Evolutionary conservation across 306 rosid species (phyloP), one percentile per base, ranked within the genome.

Genomic region (Pyrus communis): DNA sequence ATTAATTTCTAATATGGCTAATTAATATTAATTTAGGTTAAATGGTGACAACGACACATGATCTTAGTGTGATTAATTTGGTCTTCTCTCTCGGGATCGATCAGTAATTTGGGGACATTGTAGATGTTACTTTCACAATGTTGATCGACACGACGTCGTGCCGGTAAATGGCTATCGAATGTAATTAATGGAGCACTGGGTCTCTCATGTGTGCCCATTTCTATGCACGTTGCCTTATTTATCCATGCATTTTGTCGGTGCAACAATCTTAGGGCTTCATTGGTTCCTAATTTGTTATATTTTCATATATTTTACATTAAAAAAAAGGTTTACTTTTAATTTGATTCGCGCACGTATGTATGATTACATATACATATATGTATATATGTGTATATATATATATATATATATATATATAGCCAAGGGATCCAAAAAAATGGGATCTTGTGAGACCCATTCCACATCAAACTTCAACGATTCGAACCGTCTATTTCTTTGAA

Each of bases 81-180:
- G 40, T 10, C 27, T 66, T 33, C 23, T 30, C 23, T 30, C 43
- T 17, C 9, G 55, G 40, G 40, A 23, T 35, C 23, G 27, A 25
- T 22, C 28, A 11, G 43, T 74, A 42, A 60, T 43, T 43, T 43
- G 1, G 66, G 15, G 11, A 52, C 46, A 8, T 27, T 31, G 21
- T 1, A 58, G 45, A 73, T 49, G 55, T 54, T 51, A 21, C 63
- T 70, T 21, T 54, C 46, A 54, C 40, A 15, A 25, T 4, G 6
- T 23, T 49, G n/a, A 43, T 23, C 70, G 0, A 35, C 55, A 27
- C 69, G 77, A 60, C 77, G 77, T 75, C 78, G 78, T 75, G 61
- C 46, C 11, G 43, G 18, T 11, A 22, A 28, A 43, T 42, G 51
- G 69, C 7, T 0, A 21, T 4, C 55, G 21, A 15, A 51, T 51